These are phyloP conservation scores for Castanospermum australe DNA, from an alignment of 306 rosid species.

Conservation along the genomic window DNA sequence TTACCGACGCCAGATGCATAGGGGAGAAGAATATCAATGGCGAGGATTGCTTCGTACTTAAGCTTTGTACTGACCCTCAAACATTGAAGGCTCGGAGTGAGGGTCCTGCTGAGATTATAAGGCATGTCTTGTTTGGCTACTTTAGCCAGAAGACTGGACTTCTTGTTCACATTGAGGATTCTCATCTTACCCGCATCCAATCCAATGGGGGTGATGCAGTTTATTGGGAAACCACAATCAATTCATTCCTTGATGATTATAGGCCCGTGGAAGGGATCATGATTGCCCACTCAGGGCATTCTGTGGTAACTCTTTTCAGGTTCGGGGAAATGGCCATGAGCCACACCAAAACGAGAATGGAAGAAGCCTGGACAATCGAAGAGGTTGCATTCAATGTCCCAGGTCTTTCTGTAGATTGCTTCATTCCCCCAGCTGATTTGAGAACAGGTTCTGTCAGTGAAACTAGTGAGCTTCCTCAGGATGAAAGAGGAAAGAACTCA, in stretches of 20 bases:
- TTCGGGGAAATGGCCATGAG: conserved; percentile 99
- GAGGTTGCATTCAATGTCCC: conserved; percentile 97
- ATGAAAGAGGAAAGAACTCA: conserved; percentile 65
- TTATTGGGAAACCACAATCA: conserved; percentile 97
- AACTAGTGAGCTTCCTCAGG: conserved; percentile 78
- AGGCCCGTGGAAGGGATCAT: conserved; percentile 96
- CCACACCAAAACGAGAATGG: conserved; percentile 95
- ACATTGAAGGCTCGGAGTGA: conserved; percentile 93
- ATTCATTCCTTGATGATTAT: conserved; percentile 90
- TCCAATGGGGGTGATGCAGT: conserved; percentile 86
- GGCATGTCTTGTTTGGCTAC: conserved; percentile 95
- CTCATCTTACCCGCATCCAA: conserved; percentile 94
- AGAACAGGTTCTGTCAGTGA: conserved; percentile 70
- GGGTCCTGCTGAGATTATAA: conserved; percentile 95
- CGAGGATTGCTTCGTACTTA: conserved; percentile 96
- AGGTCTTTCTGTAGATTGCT: conserved; percentile 88
- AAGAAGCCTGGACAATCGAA: conserved; percentile 98
- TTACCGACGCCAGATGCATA: conserved; percentile 82
- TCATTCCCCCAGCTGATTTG: conserved; percentile 97
- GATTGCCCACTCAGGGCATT: conserved; percentile 96
- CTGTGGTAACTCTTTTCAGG: conserved; percentile 90
- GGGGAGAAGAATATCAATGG: conserved; percentile 93
- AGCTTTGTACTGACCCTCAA: conserved; percentile 86
- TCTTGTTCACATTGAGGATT: conserved; percentile 95
- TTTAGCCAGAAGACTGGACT: conserved; percentile 98